Conservation (phyloP, 176 grass and related monocot genomes). For the Carex myosuroides region DNA sequence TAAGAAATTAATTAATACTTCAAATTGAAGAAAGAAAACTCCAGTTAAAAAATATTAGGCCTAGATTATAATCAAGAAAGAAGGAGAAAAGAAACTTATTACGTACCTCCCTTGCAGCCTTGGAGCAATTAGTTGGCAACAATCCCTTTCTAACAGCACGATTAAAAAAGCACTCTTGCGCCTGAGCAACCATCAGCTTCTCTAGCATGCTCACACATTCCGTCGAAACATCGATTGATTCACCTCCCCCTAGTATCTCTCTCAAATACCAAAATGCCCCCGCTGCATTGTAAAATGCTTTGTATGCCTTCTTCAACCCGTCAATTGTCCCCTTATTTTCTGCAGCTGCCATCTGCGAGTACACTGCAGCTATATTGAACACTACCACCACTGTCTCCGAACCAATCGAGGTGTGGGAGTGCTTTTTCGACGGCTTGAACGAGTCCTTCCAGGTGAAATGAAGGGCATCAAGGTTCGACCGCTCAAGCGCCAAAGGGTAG, state of each 20-base stretch:
- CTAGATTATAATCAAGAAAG: too few relatives aligned
- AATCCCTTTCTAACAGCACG: slow-evolving; percentile 34
- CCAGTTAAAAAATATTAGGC: too few relatives aligned
- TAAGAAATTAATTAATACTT: background rate
- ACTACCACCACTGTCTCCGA: slow-evolving; percentile 37
- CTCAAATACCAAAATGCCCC: slow-evolving; percentile 29
- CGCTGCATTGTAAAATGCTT: slow-evolving; percentile 36
- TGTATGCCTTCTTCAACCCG: slow-evolving; percentile 39
- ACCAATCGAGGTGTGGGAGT: slow-evolving; percentile 30
- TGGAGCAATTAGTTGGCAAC: slow-evolving; percentile 27
- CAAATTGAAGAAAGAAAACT: background rate
- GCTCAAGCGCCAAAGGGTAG: slow-evolving; percentile 28
- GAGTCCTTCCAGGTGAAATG: slow-evolving; percentile 47
- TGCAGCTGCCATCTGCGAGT: slow-evolving; percentile 28
- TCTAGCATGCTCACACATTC: slow-evolving; percentile 40
- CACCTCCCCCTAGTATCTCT: background rate
- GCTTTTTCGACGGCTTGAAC: slow-evolving; percentile 10
- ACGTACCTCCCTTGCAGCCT: slow-evolving; percentile 42
- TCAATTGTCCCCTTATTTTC: slow-evolving; percentile 28
- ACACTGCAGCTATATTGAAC: slow-evolving; percentile 39
- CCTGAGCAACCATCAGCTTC: slow-evolving; percentile 48
- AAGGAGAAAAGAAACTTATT: background rate
- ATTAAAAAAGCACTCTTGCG: slow-evolving; percentile 64
- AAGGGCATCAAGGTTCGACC: slow-evolving; percentile 12
- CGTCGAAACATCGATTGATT: slow-evolving; percentile 32